Percentiles rank a stretch among this genome's conserved stretches.
These are phyloP conservation scores for Arabis hirsuta DNA, from an alignment of 345 rosid genomes.

Conservation along the genomic window DNA sequence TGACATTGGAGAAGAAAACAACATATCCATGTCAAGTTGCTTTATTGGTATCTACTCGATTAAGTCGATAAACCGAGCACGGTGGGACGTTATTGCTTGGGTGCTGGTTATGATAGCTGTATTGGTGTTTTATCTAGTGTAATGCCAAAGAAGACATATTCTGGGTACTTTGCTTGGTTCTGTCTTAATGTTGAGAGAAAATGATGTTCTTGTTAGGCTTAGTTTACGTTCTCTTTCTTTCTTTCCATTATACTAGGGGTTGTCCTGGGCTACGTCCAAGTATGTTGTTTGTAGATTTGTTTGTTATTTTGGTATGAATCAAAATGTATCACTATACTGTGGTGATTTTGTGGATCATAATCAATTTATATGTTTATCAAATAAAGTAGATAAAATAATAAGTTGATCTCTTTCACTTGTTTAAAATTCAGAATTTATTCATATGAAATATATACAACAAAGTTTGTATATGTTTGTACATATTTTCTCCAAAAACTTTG, in stretches of 20 bases:
- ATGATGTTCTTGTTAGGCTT: conserved; percentile 18
- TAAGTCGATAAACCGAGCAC: conserved; percentile 42
- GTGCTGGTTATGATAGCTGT: conserved; percentile 36
- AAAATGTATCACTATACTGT: too few relatives aligned
- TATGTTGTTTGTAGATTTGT: too few relatives aligned
- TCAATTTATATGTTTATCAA: too few relatives aligned
- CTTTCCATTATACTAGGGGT: background rate
- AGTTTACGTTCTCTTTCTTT: background rate
- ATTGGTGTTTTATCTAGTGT: conserved; percentile 36
- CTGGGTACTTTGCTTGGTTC: conserved; percentile 4
- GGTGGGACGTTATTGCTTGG: conserved; percentile 39
- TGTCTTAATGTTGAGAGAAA: conserved; percentile 22
- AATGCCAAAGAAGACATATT: background rate
- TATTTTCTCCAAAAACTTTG: too few relatives aligned
- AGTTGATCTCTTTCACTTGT: too few relatives aligned
- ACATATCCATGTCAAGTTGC: conserved; percentile 41
- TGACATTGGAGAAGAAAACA: conserved; percentile 36
- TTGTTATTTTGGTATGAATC: too few relatives aligned
- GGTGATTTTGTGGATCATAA: too few relatives aligned
- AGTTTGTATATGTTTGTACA: too few relatives aligned
- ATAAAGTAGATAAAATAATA: too few relatives aligned
- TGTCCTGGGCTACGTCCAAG: too few relatives aligned
- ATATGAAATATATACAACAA: too few relatives aligned
- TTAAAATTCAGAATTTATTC: too few relatives aligned
- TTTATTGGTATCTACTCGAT: conserved; percentile 43